Evolutionary conservation across 257 asterid genomes (phyloP).

Genomic region (Solanum etuberosum): DNA sequence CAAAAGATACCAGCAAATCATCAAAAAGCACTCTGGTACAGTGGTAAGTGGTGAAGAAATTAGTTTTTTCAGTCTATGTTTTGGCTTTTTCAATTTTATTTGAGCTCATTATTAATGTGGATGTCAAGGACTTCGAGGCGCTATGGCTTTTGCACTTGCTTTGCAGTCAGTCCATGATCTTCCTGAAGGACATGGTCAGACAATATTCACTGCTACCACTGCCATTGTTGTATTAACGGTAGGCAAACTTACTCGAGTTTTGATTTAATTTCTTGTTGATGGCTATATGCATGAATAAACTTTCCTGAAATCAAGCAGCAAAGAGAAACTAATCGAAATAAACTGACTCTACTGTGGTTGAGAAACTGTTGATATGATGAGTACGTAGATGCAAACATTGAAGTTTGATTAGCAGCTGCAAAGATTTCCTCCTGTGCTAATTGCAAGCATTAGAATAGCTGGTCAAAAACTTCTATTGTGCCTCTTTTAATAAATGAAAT

Average conservation of each 20-base stretch:
- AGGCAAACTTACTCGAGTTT: not conserved
- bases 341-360: not conserved
- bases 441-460: not conserved
- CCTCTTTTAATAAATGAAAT: not conserved
- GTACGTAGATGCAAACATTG: not conserved
- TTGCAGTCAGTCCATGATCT: conserved; percentile 96
- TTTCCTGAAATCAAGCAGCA: not conserved
- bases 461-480: not conserved
- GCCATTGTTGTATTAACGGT: conserved; percentile 94
- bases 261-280: not conserved
- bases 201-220: conserved; percentile 97
- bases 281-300: not conserved
- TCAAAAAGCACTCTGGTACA: conserved; percentile 98
- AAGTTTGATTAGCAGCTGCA: not conserved
- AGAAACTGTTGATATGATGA: not conserved
- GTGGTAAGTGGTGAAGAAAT: conserved; percentile 53
- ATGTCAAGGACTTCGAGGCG: conserved; percentile 89
- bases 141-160: conserved; percentile 99
- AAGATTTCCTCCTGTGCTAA: not conserved
- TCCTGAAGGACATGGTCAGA: conserved; percentile 98
- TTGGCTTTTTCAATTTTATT: not conserved
- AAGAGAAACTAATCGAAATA: not conserved
- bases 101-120: not conserved
- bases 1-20: conserved; percentile 83
- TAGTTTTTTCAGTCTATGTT: not conserved